These are phyloP conservation scores for Ustilago shanxiensis DNA, from an alignment of 1,284 basidiomycete genomes.

Conservation along the genomic window DNA sequence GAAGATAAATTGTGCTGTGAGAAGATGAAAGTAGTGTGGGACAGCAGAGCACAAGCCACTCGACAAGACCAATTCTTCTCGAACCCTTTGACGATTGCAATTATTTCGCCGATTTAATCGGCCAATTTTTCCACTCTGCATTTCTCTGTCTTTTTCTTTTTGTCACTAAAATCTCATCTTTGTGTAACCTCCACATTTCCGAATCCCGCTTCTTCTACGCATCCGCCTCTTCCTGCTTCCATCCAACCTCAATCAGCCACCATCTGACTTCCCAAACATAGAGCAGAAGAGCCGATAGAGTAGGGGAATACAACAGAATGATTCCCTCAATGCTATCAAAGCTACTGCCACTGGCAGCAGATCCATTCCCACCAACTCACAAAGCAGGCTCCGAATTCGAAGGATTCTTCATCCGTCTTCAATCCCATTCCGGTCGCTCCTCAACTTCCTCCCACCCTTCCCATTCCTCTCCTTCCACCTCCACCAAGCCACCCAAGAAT, in stretches of 20 bases:
- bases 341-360: constrained; percentile 30
- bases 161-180: neutral
- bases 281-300: neutral
- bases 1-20: too few relatives aligned
- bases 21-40: neutral
- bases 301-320: neutral
- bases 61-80: neutral
- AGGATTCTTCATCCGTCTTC: constrained; percentile 46
- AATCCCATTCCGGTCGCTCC: constrained; percentile 43
- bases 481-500: neutral
- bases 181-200: constrained; percentile 30
- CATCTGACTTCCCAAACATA: neutral
- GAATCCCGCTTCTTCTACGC: constrained; percentile 9
- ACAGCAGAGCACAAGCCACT: constrained; percentile 13
- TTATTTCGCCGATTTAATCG: constrained; percentile 1
- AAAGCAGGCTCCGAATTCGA: constrained; percentile 49
- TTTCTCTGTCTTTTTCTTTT: too few relatives aligned
- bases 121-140: neutral
- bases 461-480: neutral
- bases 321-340: constrained; percentile 14
- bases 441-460: neutral
- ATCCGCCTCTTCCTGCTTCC: neutral
- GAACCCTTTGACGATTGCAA: neutral
- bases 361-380: constrained; percentile 50
- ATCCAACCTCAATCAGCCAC: neutral